Conservation (phyloP, 1,139 yeast genomes). For the Zygoascus meyerae region DNA sequence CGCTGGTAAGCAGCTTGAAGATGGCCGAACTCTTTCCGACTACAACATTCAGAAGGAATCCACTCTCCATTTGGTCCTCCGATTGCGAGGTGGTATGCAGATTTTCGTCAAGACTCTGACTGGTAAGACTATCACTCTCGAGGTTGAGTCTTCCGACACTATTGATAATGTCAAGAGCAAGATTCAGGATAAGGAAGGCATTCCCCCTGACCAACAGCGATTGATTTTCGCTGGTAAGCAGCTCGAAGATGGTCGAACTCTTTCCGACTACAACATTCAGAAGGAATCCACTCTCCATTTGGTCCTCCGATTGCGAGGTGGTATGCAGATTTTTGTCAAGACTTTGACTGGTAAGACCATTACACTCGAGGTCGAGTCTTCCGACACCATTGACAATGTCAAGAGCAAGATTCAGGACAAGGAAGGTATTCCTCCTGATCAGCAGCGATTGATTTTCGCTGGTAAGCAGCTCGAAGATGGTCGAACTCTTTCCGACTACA, state of each 20-base stretch:
- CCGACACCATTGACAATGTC: slow-evolving; percentile 87
- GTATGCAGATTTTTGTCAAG: slow-evolving; percentile 73
- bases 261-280: slow-evolving; percentile 82
- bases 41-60: slow-evolving; percentile 70
- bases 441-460: slow-evolving; percentile 79
- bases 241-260: slow-evolving; percentile 77
- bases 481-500: slow-evolving; percentile 81
- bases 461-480: slow-evolving; percentile 87
- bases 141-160: slow-evolving; percentile 84
- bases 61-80: slow-evolving; percentile 26
- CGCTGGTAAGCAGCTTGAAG: slow-evolving; percentile 84
- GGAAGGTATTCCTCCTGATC: slow-evolving; percentile 89
- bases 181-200: slow-evolving; percentile 83
- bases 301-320: slow-evolving; percentile 82
- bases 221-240: slow-evolving; percentile 84
- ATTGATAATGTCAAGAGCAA: slow-evolving; percentile 79
- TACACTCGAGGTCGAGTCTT: slow-evolving; percentile 86
- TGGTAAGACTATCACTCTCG: slow-evolving; percentile 76
- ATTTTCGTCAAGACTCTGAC: slow-evolving; percentile 74
- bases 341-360: slow-evolving; percentile 79
- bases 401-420: slow-evolving; percentile 85
- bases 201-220: slow-evolving; percentile 84
- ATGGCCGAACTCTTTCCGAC: slow-evolving; percentile 67
- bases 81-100: slow-evolving; percentile 49
- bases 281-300: slow-evolving; percentile 80